phyloP scores from a whole-genome alignment of 1,284 basidiomycete genomes.

The Apiotrichum porosum region DNA sequence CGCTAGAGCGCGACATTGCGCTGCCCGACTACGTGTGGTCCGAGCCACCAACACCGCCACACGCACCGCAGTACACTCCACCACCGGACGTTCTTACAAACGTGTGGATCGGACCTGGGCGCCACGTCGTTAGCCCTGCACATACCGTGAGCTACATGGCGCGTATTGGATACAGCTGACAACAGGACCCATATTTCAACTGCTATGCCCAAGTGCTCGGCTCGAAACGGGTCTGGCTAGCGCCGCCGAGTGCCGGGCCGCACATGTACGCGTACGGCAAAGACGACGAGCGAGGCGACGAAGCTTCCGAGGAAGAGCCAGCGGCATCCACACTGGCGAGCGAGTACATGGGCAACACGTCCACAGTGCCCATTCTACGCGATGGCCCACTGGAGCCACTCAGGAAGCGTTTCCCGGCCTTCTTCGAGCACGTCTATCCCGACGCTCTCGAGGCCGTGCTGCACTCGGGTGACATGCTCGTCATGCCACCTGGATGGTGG shows the following conservation, averaged over 20 bases:
- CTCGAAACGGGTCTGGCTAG: conserved; percentile 85
- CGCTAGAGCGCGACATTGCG: conserved; percentile 65
- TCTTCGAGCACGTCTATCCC: conserved; percentile 60
- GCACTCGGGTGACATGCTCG: conserved; percentile 73
- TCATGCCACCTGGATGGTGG: conserved; percentile 90
- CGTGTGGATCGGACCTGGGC: conserved; percentile 77
- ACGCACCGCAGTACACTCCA: conserved; percentile 57
- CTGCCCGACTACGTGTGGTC: conserved; percentile 85
- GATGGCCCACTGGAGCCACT: conserved; percentile 2
- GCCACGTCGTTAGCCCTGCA: conserved; percentile 67
- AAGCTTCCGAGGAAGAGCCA: conserved; percentile 31
- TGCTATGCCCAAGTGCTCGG: conserved; percentile 87
- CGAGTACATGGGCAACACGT: conserved; percentile 50
- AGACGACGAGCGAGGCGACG: conserved; percentile 27
- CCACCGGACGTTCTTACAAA: conserved; percentile 66
- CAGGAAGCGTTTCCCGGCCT: conserved; percentile 45
- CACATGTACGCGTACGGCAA: conserved; percentile 55
- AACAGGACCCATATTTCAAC: conserved; percentile 88
- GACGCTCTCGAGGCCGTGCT: conserved; percentile 63
- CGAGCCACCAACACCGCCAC: conserved; percentile 53
- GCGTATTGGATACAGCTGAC: conserved; percentile 2
- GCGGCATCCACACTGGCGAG: conserved; percentile 7
- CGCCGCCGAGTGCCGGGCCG: conserved; percentile 59
- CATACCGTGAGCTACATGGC: conserved; percentile 65
- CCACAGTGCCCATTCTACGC: conserved; percentile 43